A percentile compares a stretch with the other conserved stretches of the same genome.
phyloP scores from a whole-genome alignment of 805 yeast species.

The Hemisphaericaspora nanyangensis region DNA sequence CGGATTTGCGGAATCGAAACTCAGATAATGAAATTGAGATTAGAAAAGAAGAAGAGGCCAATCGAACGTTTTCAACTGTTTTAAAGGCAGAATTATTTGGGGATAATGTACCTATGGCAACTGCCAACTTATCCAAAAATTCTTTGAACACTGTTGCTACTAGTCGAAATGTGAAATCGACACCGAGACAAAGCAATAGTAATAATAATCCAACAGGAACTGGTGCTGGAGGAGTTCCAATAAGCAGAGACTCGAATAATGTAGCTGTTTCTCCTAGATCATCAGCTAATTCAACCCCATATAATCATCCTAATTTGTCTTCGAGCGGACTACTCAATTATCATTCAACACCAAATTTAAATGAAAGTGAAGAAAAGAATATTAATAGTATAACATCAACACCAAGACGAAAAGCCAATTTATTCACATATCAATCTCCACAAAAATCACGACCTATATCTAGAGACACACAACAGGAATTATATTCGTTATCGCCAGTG shows the following conservation, averaged over 20 bases:
- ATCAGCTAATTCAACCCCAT: constrained; percentile 8
- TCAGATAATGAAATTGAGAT: constrained; percentile 61
- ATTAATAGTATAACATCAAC: constrained; percentile 32
- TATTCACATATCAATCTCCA: constrained; percentile 75
- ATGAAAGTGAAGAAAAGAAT: neutral
- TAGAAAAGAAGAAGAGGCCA: constrained; percentile 76
- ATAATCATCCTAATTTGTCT: neutral
- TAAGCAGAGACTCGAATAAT: neutral
- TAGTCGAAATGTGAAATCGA: neutral
- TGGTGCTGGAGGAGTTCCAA: neutral
- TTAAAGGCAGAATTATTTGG: constrained; percentile 90
- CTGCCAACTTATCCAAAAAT: constrained; percentile 25
- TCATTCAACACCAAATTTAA: neutral
- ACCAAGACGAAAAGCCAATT: constrained; percentile 48
- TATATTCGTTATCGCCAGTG: constrained; percentile 81
- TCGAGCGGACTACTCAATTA: neutral
- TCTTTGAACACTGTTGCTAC: neutral
- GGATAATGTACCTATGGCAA: constrained; percentile 62
- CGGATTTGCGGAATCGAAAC: constrained; percentile 25
- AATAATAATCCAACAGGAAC: no score
- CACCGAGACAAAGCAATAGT: constrained; percentile 1
- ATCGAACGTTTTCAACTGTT: constrained; percentile 80
- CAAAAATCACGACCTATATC: constrained; percentile 57
- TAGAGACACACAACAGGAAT: constrained; percentile 63
- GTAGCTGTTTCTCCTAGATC: constrained; percentile 7